Conservation (phyloP, 306 rosid species). For the Acacia melanoxylon region DNA sequence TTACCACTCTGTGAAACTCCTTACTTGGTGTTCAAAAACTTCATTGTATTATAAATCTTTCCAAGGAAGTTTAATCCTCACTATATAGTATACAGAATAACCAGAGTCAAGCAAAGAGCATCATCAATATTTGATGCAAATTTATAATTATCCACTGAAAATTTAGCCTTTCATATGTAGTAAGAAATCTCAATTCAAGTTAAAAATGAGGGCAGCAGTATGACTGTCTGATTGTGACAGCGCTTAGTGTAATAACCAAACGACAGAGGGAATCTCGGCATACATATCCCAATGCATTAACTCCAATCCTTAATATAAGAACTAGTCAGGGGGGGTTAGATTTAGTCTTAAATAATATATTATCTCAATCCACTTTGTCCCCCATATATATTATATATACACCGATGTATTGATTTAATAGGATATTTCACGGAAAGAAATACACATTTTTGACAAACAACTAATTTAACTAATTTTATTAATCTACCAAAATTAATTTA, state of each 20-base stretch:
- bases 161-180: not conserved
- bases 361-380: too few species aligned
- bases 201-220: not conserved
- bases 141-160: not conserved
- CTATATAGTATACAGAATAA: not conserved
- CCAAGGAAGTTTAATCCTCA: not conserved
- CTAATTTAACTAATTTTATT: too few species aligned
- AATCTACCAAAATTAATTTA: too few species aligned
- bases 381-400: too few species aligned
- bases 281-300: not conserved
- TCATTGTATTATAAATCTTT: not conserved
- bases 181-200: not conserved
- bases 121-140: not conserved
- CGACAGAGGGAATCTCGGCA: not conserved
- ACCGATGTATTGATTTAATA: too few species aligned
- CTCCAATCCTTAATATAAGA: too few species aligned
- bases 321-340: too few species aligned
- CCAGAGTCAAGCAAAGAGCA: not conserved
- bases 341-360: too few species aligned
- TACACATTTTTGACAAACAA: too few species aligned
- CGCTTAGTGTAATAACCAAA: not conserved
- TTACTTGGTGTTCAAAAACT: not conserved
- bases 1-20: not conserved
- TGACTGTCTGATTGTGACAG: not conserved
- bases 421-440: too few species aligned